Conservation (phyloP, 306 rosid species). For the Trifolium pratense region DNA sequence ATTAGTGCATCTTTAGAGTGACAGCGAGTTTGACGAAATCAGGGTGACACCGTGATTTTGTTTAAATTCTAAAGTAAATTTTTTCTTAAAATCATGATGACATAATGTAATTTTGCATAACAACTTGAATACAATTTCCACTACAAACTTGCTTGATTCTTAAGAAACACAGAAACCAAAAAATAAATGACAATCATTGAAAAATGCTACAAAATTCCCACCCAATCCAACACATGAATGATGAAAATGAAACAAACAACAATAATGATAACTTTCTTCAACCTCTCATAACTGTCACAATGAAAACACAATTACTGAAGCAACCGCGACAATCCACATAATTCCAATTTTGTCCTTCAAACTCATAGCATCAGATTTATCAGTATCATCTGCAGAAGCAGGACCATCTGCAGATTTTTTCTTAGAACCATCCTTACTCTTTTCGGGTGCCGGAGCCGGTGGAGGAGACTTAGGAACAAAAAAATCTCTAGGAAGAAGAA, state of each 20-base stretch:
- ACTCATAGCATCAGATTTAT: slow-evolving; percentile 41
- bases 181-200: slow-evolving; percentile 14
- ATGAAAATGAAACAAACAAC: slow-evolving; percentile 24
- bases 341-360: slow-evolving; percentile 31
- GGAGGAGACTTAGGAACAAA: slow-evolving; percentile 64
- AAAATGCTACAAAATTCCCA: slow-evolving; percentile 42
- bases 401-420: slow-evolving; percentile 49
- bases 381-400: slow-evolving; percentile 27
- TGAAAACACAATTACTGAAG: slow-evolving; percentile 8
- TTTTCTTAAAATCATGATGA: too few species aligned
- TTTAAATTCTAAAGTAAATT: too few species aligned
- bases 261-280: not conserved
- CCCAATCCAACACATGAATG: slow-evolving; percentile 21
- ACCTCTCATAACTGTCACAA: slow-evolving; percentile 37
- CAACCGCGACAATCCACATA: slow-evolving; percentile 11
- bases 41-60: too few species aligned
- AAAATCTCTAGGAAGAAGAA: slow-evolving; percentile 63
- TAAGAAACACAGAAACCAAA: not conserved
- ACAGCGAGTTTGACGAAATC: too few species aligned
- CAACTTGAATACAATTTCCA: slow-evolving; percentile 24
- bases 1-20: too few species aligned
- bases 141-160: slow-evolving; percentile 26
- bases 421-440: slow-evolving; percentile 45
- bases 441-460: slow-evolving; percentile 49
- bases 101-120: too few species aligned